Percentiles rank a stretch among this genome's conserved stretches.
Conservation (phyloP, 2,329 filamentous ascomycete species). For the Trichoderma polysporum region DNA sequence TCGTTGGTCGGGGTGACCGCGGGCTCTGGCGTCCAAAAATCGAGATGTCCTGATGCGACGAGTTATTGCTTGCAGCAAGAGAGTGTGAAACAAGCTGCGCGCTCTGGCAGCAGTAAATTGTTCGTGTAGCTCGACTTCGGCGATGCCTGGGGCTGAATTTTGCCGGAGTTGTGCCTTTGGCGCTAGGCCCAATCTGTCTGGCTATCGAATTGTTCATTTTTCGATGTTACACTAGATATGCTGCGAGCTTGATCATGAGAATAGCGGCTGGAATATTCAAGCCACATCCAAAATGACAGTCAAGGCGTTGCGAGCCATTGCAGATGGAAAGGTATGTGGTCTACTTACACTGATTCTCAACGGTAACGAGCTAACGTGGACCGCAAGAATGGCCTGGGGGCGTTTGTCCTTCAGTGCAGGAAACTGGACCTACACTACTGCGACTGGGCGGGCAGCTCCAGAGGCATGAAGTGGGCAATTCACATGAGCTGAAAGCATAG, state of each 20-base stretch:
- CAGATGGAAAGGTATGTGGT: conserved; percentile 51
- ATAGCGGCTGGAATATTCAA: conserved; percentile 32
- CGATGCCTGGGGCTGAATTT: conserved; percentile 23
- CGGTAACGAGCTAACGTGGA: conserved; percentile 24
- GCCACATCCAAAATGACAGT: conserved; percentile 51
- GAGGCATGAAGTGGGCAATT: conserved; percentile 79
- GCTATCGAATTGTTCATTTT: conserved; percentile 9
- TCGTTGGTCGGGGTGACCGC: neutral
- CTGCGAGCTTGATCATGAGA: conserved; percentile 30
- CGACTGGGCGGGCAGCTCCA: conserved; percentile 90
- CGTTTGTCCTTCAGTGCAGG: conserved; percentile 97
- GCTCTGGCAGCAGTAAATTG: conserved; percentile 26
- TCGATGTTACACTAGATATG: neutral
- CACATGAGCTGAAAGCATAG: no score
- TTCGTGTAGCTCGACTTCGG: conserved; percentile 15
- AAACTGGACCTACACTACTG: conserved; percentile 95
- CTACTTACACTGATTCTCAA: neutral
- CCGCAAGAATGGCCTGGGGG: conserved; percentile 85
- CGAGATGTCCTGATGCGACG: conserved; percentile 8
- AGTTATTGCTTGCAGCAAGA: conserved; percentile 7
- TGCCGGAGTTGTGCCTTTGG: conserved; percentile 25
- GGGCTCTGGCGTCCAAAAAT: conserved; percentile 5
- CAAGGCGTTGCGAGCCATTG: conserved; percentile 52
- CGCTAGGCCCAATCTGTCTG: conserved; percentile 31
- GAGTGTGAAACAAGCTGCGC: conserved; percentile 14